Base-by-base conservation (phyloP, 2,329 filamentous ascomycete species). In the Penicillium frequentans region DNA sequence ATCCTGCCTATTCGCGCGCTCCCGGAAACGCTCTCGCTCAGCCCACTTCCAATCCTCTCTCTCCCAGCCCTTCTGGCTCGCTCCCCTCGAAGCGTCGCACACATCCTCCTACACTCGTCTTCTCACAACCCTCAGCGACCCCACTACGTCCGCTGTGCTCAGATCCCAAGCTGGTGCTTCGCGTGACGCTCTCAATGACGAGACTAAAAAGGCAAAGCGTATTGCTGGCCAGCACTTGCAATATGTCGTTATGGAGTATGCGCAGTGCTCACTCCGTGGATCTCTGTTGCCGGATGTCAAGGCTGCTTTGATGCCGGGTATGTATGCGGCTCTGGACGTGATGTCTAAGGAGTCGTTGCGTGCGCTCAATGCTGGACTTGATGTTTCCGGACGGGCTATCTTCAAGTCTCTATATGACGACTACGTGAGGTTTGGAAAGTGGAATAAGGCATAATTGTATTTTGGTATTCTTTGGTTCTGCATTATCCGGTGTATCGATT, bases 101-200 rank as follows among this genome's bases (percentile, higher is more conserved):
- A 81, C 81, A 2, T 70, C 75, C 1, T 75, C 79, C 42, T 84
- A 81, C 62, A 78, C 82, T 1, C 80, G 83, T 10, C 72, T 87
- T 9, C 77, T 88, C 23, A 81, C 81, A n/a, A 81, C 83, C 0
- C 79, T 88, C 50, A 86, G 83, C 73, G 84, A 85, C 52, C 86
- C 86, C 0, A 84, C 85, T 0, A 79, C 84, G 46, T 84, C 82
- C 0, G 79, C 82, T 1, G 81, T 85, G 5, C 74, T 79, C 14
- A 68, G 70, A 16, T 69, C 70, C 7, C 70, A 71, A 26, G 58
- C 65, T 5, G 67, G 69, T 3, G 62, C 67, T 19, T 75, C 77
- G 8, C 73, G 74, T 46, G 75, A 78, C 64, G 75, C 75, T 1
- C 78, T 88, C 26, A 82, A 81, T 26, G 85, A 88, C 60, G 81